Evolutionary conservation across 2,329 filamentous ascomycete genomes (phyloP).

Genomic region (Anthostomella pinea): DNA sequence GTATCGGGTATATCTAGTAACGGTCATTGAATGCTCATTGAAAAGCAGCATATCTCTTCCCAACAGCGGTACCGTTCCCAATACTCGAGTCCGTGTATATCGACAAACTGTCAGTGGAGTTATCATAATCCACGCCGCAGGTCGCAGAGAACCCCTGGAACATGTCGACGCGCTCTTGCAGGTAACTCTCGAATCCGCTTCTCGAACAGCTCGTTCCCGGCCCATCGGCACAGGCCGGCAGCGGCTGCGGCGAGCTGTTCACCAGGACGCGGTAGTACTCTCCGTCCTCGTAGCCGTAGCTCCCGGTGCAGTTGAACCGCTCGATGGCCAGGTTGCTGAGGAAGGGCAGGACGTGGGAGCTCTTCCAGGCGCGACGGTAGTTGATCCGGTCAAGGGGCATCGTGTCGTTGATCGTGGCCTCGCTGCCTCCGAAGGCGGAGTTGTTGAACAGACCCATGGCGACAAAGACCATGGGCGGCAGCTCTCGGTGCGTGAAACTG

Average conservation of each 20-base stretch:
- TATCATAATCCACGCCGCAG: slow-evolving; percentile 33
- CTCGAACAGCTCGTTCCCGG: slow-evolving; percentile 44
- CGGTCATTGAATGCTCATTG: too few relatives aligned
- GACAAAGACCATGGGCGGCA: slow-evolving; percentile 64
- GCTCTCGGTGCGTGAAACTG: slow-evolving; percentile 67
- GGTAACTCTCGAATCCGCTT: slow-evolving; percentile 37
- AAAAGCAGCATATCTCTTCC: slow-evolving; percentile 23
- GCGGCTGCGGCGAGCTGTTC: slow-evolving; percentile 41
- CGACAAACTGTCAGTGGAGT: slow-evolving; percentile 27
- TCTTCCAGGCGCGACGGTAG: slow-evolving; percentile 60
- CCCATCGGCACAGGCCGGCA: slow-evolving; percentile 42
- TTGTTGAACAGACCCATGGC: slow-evolving; percentile 71
- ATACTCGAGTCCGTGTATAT: slow-evolving; percentile 25
- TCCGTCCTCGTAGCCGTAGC: slow-evolving; percentile 51
- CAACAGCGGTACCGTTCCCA: slow-evolving; percentile 29
- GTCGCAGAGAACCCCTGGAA: slow-evolving; percentile 40
- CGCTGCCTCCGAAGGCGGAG: slow-evolving; percentile 50
- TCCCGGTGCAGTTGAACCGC: slow-evolving; percentile 57
- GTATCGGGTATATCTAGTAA: too few relatives aligned
- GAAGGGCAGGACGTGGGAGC: slow-evolving; percentile 62
- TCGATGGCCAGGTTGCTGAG: slow-evolving; percentile 65
- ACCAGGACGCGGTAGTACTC: slow-evolving; percentile 47
- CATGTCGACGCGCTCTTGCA: slow-evolving; percentile 36
- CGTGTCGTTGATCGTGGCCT: slow-evolving; percentile 54
- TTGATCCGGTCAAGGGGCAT: slow-evolving; percentile 64